Evolutionary conservation across 139 green algal species (phyloP).

Genomic region (Volvox reticuliferus): DNA sequence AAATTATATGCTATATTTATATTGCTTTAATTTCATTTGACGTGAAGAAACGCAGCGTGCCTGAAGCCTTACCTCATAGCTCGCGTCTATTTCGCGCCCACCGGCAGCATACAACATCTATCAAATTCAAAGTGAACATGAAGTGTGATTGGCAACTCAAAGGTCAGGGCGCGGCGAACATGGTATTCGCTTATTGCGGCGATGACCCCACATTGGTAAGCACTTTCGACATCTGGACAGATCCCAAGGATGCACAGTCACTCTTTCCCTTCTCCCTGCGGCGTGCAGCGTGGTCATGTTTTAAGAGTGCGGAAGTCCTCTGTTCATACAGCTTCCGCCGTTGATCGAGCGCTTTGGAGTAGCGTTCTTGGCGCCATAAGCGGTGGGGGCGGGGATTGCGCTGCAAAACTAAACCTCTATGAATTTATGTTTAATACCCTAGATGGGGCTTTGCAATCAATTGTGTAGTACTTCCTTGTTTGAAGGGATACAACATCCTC

Average conservation of each 20-base stretch:
- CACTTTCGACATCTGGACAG: not conserved
- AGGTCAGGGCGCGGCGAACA: conserved; percentile 33
- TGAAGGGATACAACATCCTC: no score
- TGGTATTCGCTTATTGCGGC: conserved; percentile 31
- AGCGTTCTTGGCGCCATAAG: not conserved
- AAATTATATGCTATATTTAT: no score
- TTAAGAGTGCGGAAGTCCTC: conserved; percentile 20
- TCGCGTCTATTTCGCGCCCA: no score
- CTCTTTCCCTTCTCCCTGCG: not conserved
- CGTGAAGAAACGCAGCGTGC: no score
- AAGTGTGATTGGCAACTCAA: conserved; percentile 25
- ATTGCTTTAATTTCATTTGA: no score
- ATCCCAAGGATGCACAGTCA: not conserved
- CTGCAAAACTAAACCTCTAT: no score
- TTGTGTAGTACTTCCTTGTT: no score
- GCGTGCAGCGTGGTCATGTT: conserved; percentile 32
- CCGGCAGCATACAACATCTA: no score
- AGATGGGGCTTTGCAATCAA: no score
- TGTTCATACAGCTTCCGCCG: not conserved
- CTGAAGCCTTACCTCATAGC: no score
- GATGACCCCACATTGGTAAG: conserved; percentile 16
- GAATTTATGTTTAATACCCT: no score
- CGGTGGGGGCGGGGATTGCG: not conserved
- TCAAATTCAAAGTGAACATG: not conserved
- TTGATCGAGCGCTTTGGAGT: not conserved